Evolutionary conservation across 2,329 filamentous ascomycete species (phyloP), one percentile per base, ranked within the genome.

Genomic region (Pseudopithomyces maydicus): DNA sequence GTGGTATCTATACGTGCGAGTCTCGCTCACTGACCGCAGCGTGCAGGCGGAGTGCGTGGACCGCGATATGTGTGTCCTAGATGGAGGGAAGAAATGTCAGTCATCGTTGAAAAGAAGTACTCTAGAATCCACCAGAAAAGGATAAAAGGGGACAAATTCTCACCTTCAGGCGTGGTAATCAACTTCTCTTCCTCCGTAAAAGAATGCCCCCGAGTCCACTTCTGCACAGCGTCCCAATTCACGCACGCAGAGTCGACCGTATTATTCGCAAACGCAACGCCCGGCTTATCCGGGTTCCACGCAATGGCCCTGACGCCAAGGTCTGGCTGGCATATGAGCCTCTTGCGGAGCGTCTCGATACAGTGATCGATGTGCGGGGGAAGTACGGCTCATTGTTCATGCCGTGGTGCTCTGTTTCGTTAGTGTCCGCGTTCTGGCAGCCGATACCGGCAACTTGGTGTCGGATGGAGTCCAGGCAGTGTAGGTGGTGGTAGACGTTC

Each of bases 321-420:
- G 35, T 57, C 55, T 5, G 55, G 50, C 46, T 57, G 55, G 38
- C 55, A 57, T 11, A 57, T 51, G 2, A 57, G 55, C 32, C 50
- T 54, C 22, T 33, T 49, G 1, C 55, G 45, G 19, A 57, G 32
- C 8, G 55, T 54, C 26, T 54, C 55, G 20, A 57, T 54, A 44
- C 55, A 57, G 51, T 57, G 55, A 42, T 57, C 55, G 15, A 57
- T 57, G 35, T 57, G 55, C 4, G 55, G 43, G 7, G 54, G 54
- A 29, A 52, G n/a, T 53, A 29, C 26, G 26, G 48, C 19, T 53
- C 49, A 15, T 45, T 32, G 17, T 45, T 29, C 19, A 19, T 26
- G 2, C 38, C 50, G 19, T 45, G 45, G 8, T 46, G 39, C 7
- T 1, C 50, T 14, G 42, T 54, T 11, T 20, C 33, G 22, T 54